Percentiles rank a stretch among this genome's conserved stretches.
phyloP scores from a whole-genome alignment of 176 grass and related monocot genomes.

The Rhipidocladum racemiflorum region DNA sequence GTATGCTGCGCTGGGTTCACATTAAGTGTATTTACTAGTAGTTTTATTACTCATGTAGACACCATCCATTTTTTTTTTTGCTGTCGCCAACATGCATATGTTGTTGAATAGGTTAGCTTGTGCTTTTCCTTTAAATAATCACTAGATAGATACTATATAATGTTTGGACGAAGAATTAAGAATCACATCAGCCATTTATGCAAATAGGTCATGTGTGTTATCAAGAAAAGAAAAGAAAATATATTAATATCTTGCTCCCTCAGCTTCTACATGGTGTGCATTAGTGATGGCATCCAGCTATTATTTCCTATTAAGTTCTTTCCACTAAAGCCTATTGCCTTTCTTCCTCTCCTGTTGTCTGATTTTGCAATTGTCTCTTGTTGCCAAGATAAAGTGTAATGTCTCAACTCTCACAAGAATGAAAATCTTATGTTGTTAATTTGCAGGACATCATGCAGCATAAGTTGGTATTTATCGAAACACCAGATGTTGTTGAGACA shows the following conservation, averaged over 20 bases:
- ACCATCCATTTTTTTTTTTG: not conserved
- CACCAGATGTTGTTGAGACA: constrained; percentile 97
- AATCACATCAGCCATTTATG: not conserved
- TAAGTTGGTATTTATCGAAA: constrained; percentile 98
- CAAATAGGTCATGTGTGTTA: not conserved
- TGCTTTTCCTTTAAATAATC: not conserved
- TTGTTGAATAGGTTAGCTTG: not conserved
- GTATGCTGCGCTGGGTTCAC: not conserved
- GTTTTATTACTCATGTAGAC: not conserved
- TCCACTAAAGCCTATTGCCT: not conserved
- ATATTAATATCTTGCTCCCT: not conserved
- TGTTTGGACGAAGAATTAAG: not conserved
- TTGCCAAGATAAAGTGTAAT: not conserved
- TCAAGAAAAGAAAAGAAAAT: not conserved
- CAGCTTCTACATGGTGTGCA: not conserved
- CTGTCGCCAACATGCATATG: not conserved
- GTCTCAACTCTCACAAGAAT: not conserved
- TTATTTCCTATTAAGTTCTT: not conserved
- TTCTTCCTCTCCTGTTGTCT: constrained; percentile 26
- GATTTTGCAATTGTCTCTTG: not conserved
- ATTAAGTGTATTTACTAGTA: not conserved
- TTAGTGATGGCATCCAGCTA: not conserved
- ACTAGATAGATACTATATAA: not conserved
- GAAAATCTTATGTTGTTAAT: constrained; percentile 27
- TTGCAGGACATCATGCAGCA: constrained; percentile 97